Percentiles rank a stretch among this genome's conserved stretches.
phyloP scores from a whole-genome alignment of 345 rosid species.

The Eucalyptus regnans region DNA sequence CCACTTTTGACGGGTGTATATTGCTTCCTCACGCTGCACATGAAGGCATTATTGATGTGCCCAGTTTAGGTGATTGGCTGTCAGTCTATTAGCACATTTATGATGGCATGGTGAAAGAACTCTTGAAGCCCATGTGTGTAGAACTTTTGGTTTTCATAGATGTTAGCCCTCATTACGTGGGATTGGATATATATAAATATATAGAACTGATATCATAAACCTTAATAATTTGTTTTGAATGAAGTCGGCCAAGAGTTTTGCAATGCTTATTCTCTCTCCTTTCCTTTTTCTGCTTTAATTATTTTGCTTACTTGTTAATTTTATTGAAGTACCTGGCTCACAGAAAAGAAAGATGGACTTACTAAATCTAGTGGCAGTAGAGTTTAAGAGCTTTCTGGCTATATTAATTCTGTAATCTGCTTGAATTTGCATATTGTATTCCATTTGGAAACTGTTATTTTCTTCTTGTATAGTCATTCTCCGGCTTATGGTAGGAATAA shows the following conservation, averaged over 20 bases:
- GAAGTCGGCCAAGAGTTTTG: background rate
- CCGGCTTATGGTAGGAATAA: background rate
- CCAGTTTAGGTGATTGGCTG: background rate
- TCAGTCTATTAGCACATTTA: background rate
- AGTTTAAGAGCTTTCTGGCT: background rate
- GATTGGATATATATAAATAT: background rate
- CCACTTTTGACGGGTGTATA: background rate
- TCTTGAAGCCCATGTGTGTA: background rate
- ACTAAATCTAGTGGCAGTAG: background rate
- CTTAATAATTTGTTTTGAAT: background rate
- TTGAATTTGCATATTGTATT: background rate
- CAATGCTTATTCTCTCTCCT: background rate
- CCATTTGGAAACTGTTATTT: background rate
- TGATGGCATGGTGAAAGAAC: background rate
- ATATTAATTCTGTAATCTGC: background rate
- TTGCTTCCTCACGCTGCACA: background rate
- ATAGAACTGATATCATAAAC: background rate
- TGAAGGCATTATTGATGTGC: background rate
- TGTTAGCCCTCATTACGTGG: background rate
- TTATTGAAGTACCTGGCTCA: background rate
- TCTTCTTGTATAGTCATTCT: background rate
- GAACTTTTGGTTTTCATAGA: background rate
- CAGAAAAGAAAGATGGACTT: background rate
- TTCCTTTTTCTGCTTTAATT: background rate
- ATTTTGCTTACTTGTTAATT: background rate